Conservation (phyloP, 345 rosid genomes). For the Eucalyptus curtisii region DNA sequence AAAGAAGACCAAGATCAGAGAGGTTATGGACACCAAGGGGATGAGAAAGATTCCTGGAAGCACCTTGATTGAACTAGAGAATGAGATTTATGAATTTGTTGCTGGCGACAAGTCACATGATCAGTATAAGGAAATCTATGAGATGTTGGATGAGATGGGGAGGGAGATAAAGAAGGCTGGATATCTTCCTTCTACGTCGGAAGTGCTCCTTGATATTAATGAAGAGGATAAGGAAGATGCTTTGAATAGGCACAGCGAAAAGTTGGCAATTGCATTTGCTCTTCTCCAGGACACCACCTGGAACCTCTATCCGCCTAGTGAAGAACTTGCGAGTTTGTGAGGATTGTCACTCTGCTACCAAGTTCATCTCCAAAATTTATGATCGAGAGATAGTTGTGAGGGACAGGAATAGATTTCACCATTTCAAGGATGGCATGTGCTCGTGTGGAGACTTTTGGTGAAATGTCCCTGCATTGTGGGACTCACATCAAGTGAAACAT, state of each 20-base stretch:
- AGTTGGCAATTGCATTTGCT: slow-evolving; percentile 49
- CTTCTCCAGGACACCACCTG: slow-evolving; percentile 29
- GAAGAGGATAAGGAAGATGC: slow-evolving; percentile 52
- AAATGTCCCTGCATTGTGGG: not conserved
- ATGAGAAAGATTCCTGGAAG: slow-evolving; percentile 34
- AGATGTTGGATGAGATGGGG: slow-evolving; percentile 40
- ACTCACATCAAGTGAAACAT: not conserved
- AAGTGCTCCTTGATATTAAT: slow-evolving; percentile 32
- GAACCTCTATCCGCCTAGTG: slow-evolving; percentile 37
- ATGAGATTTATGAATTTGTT: slow-evolving; percentile 35
- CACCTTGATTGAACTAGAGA: slow-evolving; percentile 32
- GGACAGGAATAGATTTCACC: slow-evolving; percentile 40
- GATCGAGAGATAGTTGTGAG: slow-evolving; percentile 35
- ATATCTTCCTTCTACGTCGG: slow-evolving; percentile 29
- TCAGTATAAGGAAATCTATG: slow-evolving; percentile 17
- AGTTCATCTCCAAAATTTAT: slow-evolving; percentile 26
- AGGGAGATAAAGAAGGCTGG: slow-evolving; percentile 32
- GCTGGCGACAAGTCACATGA: slow-evolving; percentile 28
- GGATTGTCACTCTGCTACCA: slow-evolving; percentile 49
- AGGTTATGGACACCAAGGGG: slow-evolving; percentile 22
- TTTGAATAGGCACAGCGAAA: slow-evolving; percentile 45
- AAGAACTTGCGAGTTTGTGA: slow-evolving; percentile 42
- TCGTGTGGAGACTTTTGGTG: slow-evolving; percentile 49
- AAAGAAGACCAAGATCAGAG: slow-evolving; percentile 29
- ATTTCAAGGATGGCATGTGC: slow-evolving; percentile 46